Evolutionary conservation across 2,329 filamentous ascomycete species (phyloP).

Genomic region (Ascochyta koolunga): DNA sequence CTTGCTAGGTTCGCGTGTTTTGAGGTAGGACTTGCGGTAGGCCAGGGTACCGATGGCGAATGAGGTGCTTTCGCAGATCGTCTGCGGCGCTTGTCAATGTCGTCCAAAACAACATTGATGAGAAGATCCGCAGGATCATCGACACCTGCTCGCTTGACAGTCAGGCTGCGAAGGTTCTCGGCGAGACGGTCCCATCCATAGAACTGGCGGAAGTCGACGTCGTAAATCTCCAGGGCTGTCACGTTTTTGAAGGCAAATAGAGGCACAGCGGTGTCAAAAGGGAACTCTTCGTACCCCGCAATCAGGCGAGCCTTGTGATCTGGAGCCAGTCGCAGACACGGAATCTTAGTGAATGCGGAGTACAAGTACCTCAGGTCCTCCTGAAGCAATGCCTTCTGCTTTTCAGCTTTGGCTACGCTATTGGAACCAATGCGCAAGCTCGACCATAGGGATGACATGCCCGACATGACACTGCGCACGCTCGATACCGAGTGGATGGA

Average conservation of each 20-base stretch:
- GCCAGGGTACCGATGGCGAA: slow-evolving; percentile 77
- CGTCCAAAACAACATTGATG: slow-evolving; percentile 91
- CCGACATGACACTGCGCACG: slow-evolving; percentile 95
- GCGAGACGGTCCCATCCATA: slow-evolving; percentile 95
- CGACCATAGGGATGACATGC: slow-evolving; percentile 92
- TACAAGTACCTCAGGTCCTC: slow-evolving; percentile 95
- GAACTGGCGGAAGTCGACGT: slow-evolving; percentile 95
- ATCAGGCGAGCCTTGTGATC: slow-evolving; percentile 92
- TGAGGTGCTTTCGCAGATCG: slow-evolving; percentile 85
- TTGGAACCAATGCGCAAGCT: slow-evolving; percentile 84
- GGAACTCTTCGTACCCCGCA: slow-evolving; percentile 93
- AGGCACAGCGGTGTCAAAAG: slow-evolving; percentile 95
- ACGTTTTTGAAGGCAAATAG: slow-evolving; percentile 98
- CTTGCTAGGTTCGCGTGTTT: slow-evolving; percentile 70
- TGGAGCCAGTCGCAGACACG: slow-evolving; percentile 85
- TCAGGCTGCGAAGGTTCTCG: slow-evolving; percentile 88
- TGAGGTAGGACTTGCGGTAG: slow-evolving; percentile 65
- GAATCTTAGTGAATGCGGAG: slow-evolving; percentile 98
- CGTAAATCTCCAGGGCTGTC: slow-evolving; percentile 89
- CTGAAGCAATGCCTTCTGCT: slow-evolving; percentile 83
- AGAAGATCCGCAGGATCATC: slow-evolving; percentile 91
- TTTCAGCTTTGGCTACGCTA: slow-evolving; percentile 81
- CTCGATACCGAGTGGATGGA: slow-evolving; percentile 96
- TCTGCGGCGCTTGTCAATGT: slow-evolving; percentile 89
- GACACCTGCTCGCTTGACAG: slow-evolving; percentile 82